Base-by-base conservation (phyloP, 1,284 basidiomycete genomes). In the Coniophora puteana region DNA sequence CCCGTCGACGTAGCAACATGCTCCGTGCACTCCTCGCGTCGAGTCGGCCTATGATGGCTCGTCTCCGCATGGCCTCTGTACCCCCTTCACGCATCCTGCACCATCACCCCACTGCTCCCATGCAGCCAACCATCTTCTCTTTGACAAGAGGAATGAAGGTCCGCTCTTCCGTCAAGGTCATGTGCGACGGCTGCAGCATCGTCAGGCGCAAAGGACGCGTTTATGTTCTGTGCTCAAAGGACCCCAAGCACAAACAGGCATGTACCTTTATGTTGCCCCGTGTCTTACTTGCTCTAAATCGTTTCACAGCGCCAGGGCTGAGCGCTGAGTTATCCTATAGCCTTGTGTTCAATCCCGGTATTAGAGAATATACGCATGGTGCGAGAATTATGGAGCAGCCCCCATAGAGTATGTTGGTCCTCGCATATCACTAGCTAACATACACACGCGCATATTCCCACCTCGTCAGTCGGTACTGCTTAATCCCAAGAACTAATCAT, bases 181-280 rank as follows among this genome's bases (percentile, higher is more conserved):
- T 93, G 77, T 95, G 92, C 63, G 90, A 93, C 49, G 89, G 90
- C 11, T 95, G 92, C 66, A 83, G 75, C 49, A 69, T 94, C 34
- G 93, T 94, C 18, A 77, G 75, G 61, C 69, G 95, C 55, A 95
- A 98, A 62, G 93, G 93, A 36, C 80, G 89, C 53, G 78, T 98
- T 32, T 97, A 95, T 67, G 84, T 98, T 32, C 81, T 97, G 32
- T 99, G 95, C 67, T 83, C 83, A 16, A 92, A 90, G 61, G 92
- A 98, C 59, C 89, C 94, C 4, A 97, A 96, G 66, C 95, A 98
- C 66, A 98, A 98, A 66, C 95, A 98, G 84, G 95, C 94, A 51
- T 46, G 81, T 68, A n/a, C n/a, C n/a, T n/a, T n/a, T n/a, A n/a
- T n/a, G n/a, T n/a, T n/a, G n/a, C n/a, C n/a, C n/a, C n/a, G n/a